These are phyloP conservation scores for Aspergillus tubingensis DNA, from an alignment of 2,329 filamentous ascomycete species.

Conservation along the genomic window DNA sequence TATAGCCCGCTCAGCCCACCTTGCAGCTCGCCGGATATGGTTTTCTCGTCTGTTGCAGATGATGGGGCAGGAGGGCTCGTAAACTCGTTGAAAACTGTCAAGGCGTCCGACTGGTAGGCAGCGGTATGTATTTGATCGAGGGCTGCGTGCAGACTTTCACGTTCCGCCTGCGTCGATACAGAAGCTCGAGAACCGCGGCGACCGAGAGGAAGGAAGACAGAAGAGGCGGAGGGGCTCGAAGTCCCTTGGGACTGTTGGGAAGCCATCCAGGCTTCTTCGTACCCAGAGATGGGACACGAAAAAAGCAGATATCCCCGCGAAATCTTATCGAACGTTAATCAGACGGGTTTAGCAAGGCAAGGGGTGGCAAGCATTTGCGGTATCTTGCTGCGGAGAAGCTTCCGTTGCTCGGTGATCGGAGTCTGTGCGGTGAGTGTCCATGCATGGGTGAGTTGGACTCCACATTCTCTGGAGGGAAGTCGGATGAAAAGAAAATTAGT, in stretches of 20 bases:
- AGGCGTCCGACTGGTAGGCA: conserved; percentile 77
- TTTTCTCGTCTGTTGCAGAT: conserved; percentile 66
- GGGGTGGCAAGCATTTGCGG: conserved; percentile 19
- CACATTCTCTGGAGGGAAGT: conserved; percentile 16
- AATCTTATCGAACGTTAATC: conserved; percentile 3
- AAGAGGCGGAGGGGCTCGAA: conserved; percentile 48
- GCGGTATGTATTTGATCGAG: conserved; percentile 86
- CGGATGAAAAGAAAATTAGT: neutral
- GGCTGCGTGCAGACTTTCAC: conserved; percentile 72
- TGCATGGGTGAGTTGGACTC: conserved; percentile 14
- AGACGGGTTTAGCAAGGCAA: conserved; percentile 13
- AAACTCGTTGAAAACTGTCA: conserved; percentile 95
- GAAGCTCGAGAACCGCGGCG: conserved; percentile 55
- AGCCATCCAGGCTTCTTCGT: conserved; percentile 33
- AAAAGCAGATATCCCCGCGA: neutral
- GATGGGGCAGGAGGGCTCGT: conserved; percentile 65
- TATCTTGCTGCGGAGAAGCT: conserved; percentile 21
- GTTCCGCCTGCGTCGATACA: conserved; percentile 60
- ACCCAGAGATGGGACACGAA: conserved; percentile 1
- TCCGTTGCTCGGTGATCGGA: conserved; percentile 15
- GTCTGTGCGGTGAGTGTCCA: conserved; percentile 17
- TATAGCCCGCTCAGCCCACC: conserved; percentile 89
- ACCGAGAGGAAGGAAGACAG: conserved; percentile 47
- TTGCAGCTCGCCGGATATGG: conserved; percentile 71
- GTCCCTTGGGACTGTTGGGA: conserved; percentile 40